Conservation (phyloP, 2,329 filamentous ascomycete genomes). For the Sclerotinia sclerotiorum region DNA sequence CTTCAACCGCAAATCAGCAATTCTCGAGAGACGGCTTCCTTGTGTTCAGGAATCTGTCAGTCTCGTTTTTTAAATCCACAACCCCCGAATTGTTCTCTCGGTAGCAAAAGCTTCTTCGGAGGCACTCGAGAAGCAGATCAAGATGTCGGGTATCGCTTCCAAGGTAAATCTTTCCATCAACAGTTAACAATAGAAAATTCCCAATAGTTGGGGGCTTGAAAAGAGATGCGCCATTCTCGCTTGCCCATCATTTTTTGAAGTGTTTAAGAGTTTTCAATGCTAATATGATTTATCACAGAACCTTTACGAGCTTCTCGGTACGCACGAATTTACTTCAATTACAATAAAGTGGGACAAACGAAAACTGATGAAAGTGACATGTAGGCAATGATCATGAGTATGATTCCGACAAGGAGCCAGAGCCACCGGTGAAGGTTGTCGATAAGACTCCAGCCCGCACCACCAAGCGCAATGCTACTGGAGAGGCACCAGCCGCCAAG, state of each 20-base stretch:
- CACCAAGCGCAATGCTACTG: conserved; percentile 80
- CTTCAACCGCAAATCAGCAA: conserved; percentile 25
- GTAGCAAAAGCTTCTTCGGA: conserved; percentile 44
- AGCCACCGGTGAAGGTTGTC: conserved; percentile 81
- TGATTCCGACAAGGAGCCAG: conserved; percentile 69
- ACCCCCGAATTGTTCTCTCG: conserved; percentile 42
- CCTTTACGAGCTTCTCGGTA: conserved; percentile 98
- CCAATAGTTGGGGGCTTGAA: conserved; percentile 25
- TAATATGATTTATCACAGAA: conserved; percentile 63
- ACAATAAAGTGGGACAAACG: conserved; percentile 31
- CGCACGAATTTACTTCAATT: conserved; percentile 37
- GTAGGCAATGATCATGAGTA: conserved; percentile 60
- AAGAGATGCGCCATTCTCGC: conserved; percentile 23
- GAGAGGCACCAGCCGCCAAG: conserved; percentile 59
- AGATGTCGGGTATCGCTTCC: conserved; percentile 43
- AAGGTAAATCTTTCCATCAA: conserved; percentile 37
- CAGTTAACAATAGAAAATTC: conserved; percentile 5
- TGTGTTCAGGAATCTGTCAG: conserved; percentile 41
- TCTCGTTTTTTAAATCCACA: conserved; percentile 37
- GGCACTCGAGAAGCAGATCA: conserved; percentile 42
- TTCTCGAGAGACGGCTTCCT: conserved; percentile 44
- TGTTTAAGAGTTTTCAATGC: conserved; percentile 33
- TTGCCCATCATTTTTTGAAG: conserved; percentile 16
- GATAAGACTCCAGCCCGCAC: conserved; percentile 77
- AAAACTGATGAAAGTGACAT: conserved; percentile 36